Percentiles rank a stretch among this genome's conserved stretches.
Conservation (phyloP, 805 yeast genomes). For the Metschnikowia noctiluminum region DNA sequence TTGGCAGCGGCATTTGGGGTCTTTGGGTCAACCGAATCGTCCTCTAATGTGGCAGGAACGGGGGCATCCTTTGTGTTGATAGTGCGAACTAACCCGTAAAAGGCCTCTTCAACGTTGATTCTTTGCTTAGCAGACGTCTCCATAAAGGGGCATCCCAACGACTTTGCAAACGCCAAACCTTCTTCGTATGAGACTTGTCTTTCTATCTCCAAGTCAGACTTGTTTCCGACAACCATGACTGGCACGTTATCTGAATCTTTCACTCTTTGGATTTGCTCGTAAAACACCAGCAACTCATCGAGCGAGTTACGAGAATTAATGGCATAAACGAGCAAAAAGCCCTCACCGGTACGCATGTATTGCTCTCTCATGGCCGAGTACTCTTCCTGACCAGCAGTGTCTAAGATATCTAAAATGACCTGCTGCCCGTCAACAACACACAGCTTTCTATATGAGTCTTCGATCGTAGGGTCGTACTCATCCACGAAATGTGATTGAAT, state of each 20-base stretch:
- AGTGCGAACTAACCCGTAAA: conserved; percentile 62
- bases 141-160: conserved; percentile 68
- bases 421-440: conserved; percentile 78
- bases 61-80: conserved; percentile 31
- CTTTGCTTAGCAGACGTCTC: conserved; percentile 94
- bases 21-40: conserved; percentile 3
- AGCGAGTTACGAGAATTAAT: conserved; percentile 82
- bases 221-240: conserved; percentile 73
- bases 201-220: conserved; percentile 69
- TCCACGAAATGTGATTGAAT: conserved; percentile 94
- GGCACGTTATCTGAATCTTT: conserved; percentile 77
- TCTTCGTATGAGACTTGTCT: conserved; percentile 72
- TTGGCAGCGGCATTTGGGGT: conserved; percentile 2
- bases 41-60: conserved; percentile 3
- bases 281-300: conserved; percentile 76
- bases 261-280: conserved; percentile 74
- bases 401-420: conserved; percentile 67
- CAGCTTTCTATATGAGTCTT: conserved; percentile 85
- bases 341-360: conserved; percentile 95
- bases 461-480: conserved; percentile 98
- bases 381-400: conserved; percentile 98
- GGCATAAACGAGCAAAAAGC: conserved; percentile 83
- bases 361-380: conserved; percentile 83
- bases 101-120: conserved; percentile 83
- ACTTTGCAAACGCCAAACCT: conserved; percentile 58